These are phyloP conservation scores for Calamus simplicifolius DNA, from an alignment of 176 grass and related monocot genomes.

Conservation along the genomic window DNA sequence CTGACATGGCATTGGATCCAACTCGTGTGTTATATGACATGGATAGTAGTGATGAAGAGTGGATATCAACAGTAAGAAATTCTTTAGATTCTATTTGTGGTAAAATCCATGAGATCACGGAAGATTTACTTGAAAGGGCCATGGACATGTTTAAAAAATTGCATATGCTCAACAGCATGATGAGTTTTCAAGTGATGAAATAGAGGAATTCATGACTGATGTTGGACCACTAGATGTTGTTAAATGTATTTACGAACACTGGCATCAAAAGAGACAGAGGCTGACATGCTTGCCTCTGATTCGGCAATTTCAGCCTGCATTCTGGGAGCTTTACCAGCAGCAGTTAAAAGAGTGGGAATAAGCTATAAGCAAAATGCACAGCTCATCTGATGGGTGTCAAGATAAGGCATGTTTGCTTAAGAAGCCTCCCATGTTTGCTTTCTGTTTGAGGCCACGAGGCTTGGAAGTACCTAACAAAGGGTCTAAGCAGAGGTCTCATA, in stretches of 20 bases:
- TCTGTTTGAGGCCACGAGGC: conserved; percentile 88
- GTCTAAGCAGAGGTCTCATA: conserved; percentile 71
- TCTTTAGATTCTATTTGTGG: conserved; percentile 15
- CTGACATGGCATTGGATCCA: conserved; percentile 80
- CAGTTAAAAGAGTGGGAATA: conserved; percentile 81
- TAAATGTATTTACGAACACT: conserved; percentile 54
- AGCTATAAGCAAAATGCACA: conserved; percentile 36
- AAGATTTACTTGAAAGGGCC: conserved; percentile 72
- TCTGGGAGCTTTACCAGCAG: conserved; percentile 73
- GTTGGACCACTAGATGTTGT: conserved; percentile 38
- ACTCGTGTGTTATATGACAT: conserved; percentile 84
- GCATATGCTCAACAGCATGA: conserved; percentile 51
- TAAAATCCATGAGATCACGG: conserved; percentile 33
- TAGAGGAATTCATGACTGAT: conserved; percentile 64
- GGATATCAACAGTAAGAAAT: conserved; percentile 40
- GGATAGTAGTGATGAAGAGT: conserved; percentile 89
- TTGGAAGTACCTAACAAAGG: conserved; percentile 60
- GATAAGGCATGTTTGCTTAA: conserved; percentile 32
- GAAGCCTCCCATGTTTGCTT: conserved; percentile 85
- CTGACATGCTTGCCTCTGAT: conserved; percentile 77
- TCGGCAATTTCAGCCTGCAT: conserved; percentile 85
- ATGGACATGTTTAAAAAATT: conserved; percentile 89
- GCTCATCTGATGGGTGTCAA: conserved; percentile 43
- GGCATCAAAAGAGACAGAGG: conserved; percentile 71
- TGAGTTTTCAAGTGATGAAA: conserved; percentile 62